Base-by-base conservation (phyloP, 192 early-diverging fungal species). In the Rhizoclosmatium sp. region DNA sequence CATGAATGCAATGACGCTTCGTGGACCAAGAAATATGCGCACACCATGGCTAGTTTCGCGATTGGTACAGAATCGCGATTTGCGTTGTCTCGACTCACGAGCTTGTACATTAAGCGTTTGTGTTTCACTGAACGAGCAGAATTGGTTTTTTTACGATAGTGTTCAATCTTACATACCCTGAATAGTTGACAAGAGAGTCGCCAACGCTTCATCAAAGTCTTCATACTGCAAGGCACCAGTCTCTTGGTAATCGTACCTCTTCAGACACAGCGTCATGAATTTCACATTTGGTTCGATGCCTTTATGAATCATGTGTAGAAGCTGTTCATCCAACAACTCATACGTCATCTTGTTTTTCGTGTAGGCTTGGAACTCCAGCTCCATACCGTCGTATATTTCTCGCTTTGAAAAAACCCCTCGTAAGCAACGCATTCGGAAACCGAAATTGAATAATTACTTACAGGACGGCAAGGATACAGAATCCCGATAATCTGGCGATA, bases 321-420 rank as follows among this genome's bases (percentile, higher is more conserved):
- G 39, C 51, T 89, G 86, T 46, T 87, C 88, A 58, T 84, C 82
- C 3, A 87, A 65, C 21, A 68, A 78, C 54, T 85, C 83, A 16
- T 47, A 41, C 12, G 78, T 77, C 23, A 85, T 81, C 59, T 82
- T 75, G 72, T 87, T 89, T 67, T 89, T 89, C 75, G 76, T 80
- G 76, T 84, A 89, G 2, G 86, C 82, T 2, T 78, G 84, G 46
- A 80, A 75, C 75, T 89, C 88, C 3, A 89, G 80, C 76, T 87
- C 86, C 81, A 89, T 89, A 41, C 85, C 84, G 42, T 89, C 88
- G 65, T 89, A 85, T 10, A 83, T 71, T 68, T 84, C 85, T 78
- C 79, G 78, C 85, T n/a, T n/a, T n/a, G n/a, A n/a, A n/a, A n/a
- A n/a, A n/a, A n/a, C n/a, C n/a, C n/a, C n/a, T n/a, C n/a, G n/a